Evolutionary conservation across 345 rosid species (phyloP).

Genomic region (Laguncularia racemosa): DNA sequence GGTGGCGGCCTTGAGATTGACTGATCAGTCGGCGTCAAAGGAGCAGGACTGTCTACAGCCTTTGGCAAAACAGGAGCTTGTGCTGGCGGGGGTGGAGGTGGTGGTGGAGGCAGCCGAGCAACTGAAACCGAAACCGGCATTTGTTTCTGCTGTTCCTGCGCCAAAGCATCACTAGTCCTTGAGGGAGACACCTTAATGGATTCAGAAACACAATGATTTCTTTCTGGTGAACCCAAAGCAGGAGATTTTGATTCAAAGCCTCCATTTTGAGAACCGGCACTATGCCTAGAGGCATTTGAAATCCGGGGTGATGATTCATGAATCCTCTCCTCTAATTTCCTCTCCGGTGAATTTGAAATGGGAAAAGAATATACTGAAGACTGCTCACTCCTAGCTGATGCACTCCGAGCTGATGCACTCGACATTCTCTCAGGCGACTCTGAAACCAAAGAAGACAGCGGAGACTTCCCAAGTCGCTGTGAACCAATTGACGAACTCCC

Average conservation of each 20-base stretch:
- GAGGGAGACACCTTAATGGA: slow-evolving; percentile 22
- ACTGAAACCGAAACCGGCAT: slow-evolving; percentile 16
- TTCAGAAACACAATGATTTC: slow-evolving; percentile 22
- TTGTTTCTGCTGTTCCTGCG: slow-evolving; percentile 9
- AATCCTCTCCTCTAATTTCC: no score
- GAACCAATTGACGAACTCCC: not conserved
- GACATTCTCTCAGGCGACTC: slow-evolving; percentile 40
- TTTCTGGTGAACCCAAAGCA: slow-evolving; percentile 13
- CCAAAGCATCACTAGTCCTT: slow-evolving; percentile 11
- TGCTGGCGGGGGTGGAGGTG: slow-evolving; percentile 22
- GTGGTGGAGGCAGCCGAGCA: slow-evolving; percentile 33
- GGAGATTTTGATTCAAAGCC: slow-evolving; percentile 6
- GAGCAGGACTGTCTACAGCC: slow-evolving; percentile 24
- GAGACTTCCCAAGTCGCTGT: slow-evolving; percentile 1
- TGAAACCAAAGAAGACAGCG: slow-evolving; percentile 27
- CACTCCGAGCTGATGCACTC: not conserved
- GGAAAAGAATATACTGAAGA: no score
- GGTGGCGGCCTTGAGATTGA: slow-evolving; percentile 46
- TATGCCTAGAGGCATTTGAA: no score
- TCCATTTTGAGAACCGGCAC: not conserved
- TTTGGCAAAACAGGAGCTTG: slow-evolving; percentile 17
- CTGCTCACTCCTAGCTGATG: no score
- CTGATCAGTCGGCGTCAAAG: slow-evolving; percentile 26
- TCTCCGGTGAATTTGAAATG: no score
- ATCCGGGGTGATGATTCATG: no score